Percentiles rank a stretch among this genome's conserved stretches.
These are phyloP conservation scores for Dalechampia spathulata DNA, from an alignment of 441 rosid genomes.

Conservation along the genomic window DNA sequence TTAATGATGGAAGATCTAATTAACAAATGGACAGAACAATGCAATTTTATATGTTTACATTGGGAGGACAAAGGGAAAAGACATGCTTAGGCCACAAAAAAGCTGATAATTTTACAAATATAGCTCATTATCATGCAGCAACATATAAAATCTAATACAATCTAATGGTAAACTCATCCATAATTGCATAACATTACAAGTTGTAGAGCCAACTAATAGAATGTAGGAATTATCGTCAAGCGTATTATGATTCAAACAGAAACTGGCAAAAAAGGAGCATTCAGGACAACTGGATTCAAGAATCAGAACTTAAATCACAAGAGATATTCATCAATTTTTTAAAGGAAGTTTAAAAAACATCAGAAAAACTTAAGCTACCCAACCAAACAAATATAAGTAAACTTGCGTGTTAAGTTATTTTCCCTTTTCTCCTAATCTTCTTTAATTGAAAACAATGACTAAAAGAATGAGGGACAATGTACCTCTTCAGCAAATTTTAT, in stretches of 20 bases:
- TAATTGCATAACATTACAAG: too few relatives aligned
- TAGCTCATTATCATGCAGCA: too few relatives aligned
- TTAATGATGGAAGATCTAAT: not conserved
- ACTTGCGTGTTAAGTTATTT: not conserved
- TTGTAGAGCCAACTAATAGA: too few relatives aligned
- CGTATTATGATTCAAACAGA: too few relatives aligned
- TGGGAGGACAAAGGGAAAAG: not conserved
- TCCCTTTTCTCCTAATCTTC: not conserved
- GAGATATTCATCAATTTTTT: not conserved
- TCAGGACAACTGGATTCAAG: too few relatives aligned
- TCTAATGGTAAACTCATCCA: too few relatives aligned
- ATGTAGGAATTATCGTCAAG: too few relatives aligned
- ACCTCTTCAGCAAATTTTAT: constrained; percentile 99
- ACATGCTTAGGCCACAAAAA: not conserved
- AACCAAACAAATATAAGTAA: not conserved
- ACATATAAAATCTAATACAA: too few relatives aligned
- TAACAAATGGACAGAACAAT: not conserved
- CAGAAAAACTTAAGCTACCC: not conserved
- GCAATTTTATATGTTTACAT: not conserved
- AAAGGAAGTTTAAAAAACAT: not conserved
- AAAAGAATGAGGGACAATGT: not conserved
- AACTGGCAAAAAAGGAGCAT: too few relatives aligned
- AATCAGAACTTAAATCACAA: too few relatives aligned
- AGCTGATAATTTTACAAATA: not conserved
- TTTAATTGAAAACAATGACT: not conserved